phyloP scores from a whole-genome alignment of 768 basidiomycete species.

The Lactarius sanguifluus region DNA sequence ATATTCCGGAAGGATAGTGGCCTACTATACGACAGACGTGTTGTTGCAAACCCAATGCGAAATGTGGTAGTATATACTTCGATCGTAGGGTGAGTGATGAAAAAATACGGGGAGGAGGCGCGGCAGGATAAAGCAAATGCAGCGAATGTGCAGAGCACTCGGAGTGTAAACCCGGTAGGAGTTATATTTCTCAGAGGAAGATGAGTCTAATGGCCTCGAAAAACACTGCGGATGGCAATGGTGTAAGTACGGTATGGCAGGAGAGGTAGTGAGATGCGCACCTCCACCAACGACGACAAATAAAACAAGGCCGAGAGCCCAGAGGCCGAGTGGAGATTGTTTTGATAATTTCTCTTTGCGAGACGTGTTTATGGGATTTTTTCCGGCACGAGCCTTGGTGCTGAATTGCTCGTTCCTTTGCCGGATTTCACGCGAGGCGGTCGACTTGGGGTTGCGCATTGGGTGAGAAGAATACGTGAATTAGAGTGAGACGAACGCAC shows the following conservation, averaged over 20 bases:
- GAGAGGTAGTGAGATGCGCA: slow-evolving; percentile 37
- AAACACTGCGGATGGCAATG: slow-evolving; percentile 48
- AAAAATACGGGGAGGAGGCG: not conserved
- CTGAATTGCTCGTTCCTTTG: slow-evolving; percentile 81
- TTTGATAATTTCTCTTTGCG: slow-evolving; percentile 69
- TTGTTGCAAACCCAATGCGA: slow-evolving; percentile 12
- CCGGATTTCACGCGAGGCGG: slow-evolving; percentile 80
- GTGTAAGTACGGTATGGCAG: slow-evolving; percentile 6
- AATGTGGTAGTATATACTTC: slow-evolving; percentile 4
- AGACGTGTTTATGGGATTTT: slow-evolving; percentile 71
- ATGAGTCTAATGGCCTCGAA: slow-evolving; percentile 69
- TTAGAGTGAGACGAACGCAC: not conserved
- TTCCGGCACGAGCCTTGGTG: slow-evolving; percentile 67
- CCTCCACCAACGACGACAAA: slow-evolving; percentile 84
- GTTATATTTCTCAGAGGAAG: slow-evolving; percentile 50
- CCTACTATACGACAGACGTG: slow-evolving; percentile 10
- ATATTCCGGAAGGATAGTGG: slow-evolving; percentile 12
- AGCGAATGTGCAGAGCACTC: not conserved
- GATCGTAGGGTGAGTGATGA: slow-evolving; percentile 3
- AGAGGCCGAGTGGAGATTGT: slow-evolving; percentile 70
- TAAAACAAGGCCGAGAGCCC: slow-evolving; percentile 69
- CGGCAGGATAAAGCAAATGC: not conserved
- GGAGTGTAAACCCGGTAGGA: not conserved
- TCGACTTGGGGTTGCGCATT: slow-evolving; percentile 6
- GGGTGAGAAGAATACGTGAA: not conserved